Evolutionary conservation across 2,329 filamentous ascomycete genomes (phyloP).

Genomic region (Paramyrothecium sp.): DNA sequence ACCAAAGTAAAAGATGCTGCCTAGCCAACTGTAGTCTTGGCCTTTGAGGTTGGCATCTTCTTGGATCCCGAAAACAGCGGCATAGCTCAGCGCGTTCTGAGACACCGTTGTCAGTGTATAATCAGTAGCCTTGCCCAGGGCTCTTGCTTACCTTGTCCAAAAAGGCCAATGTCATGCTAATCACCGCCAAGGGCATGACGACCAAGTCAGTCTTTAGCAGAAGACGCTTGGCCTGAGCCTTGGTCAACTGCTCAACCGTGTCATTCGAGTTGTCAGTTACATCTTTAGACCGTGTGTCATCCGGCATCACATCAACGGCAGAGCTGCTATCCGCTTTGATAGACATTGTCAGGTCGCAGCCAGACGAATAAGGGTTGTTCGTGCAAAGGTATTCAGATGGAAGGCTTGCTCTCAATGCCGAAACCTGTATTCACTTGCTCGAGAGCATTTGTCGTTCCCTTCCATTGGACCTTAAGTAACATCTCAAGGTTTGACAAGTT

Average conservation of each 20-base stretch:
- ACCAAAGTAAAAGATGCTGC: conserved; percentile 37
- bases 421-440: too few relatives aligned
- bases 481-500: too few relatives aligned
- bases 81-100: conserved; percentile 7
- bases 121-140: neutral
- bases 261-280: neutral
- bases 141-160: conserved; percentile 9
- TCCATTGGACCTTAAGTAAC: too few relatives aligned
- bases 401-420: too few relatives aligned
- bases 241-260: conserved; percentile 1
- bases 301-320: neutral
- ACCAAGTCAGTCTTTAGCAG: conserved; percentile 13
- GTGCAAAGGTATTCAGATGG: too few relatives aligned
- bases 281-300: neutral
- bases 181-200: conserved; percentile 10
- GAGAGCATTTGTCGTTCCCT: too few relatives aligned
- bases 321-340: neutral
- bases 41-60: conserved; percentile 23
- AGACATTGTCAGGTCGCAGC: neutral
- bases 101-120: too few relatives aligned
- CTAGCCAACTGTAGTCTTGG: conserved; percentile 64
- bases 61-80: conserved; percentile 17
- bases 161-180: conserved; percentile 13
- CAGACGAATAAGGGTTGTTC: too few relatives aligned
- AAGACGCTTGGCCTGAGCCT: conserved; percentile 7